phyloP scores from a whole-genome alignment of 345 rosid species.

The Acer saccharum region DNA sequence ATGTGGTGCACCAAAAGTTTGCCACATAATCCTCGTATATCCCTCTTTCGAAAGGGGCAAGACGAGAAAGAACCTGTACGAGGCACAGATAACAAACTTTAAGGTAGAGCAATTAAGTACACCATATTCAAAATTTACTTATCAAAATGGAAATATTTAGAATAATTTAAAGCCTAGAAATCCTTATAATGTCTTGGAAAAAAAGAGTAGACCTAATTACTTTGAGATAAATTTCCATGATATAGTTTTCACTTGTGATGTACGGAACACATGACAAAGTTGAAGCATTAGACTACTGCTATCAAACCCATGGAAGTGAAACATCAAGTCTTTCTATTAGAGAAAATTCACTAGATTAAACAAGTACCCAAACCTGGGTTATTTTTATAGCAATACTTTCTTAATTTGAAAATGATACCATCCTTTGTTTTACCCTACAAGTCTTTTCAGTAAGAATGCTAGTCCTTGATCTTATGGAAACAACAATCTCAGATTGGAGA shows the following conservation, averaged over 20 bases:
- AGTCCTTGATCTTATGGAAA: neutral
- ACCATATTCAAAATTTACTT: neutral
- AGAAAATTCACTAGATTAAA: neutral
- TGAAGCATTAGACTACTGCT: neutral
- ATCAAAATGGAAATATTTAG: neutral
- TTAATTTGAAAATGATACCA: neutral
- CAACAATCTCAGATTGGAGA: neutral
- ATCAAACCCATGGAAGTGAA: neutral
- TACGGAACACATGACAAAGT: neutral
- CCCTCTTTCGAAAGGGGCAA: conserved; percentile 97
- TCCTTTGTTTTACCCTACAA: neutral
- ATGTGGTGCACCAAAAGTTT: conserved; percentile 91
- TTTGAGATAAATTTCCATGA: neutral
- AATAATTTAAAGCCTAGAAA: neutral
- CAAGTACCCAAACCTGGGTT: neutral
- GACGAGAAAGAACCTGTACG: conserved; percentile 77
- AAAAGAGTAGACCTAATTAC: neutral
- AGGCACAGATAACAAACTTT: conserved; percentile 21
- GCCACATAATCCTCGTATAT: conserved; percentile 97
- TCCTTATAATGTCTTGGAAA: neutral
- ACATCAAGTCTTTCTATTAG: neutral
- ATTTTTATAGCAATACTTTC: neutral
- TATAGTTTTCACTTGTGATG: neutral
- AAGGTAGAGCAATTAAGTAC: neutral
- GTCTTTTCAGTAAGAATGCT: neutral